Percentiles rank a stretch among this genome's conserved stretches.
Evolutionary conservation across 345 rosid species (phyloP).

Genomic region (Citrus unshiu): DNA sequence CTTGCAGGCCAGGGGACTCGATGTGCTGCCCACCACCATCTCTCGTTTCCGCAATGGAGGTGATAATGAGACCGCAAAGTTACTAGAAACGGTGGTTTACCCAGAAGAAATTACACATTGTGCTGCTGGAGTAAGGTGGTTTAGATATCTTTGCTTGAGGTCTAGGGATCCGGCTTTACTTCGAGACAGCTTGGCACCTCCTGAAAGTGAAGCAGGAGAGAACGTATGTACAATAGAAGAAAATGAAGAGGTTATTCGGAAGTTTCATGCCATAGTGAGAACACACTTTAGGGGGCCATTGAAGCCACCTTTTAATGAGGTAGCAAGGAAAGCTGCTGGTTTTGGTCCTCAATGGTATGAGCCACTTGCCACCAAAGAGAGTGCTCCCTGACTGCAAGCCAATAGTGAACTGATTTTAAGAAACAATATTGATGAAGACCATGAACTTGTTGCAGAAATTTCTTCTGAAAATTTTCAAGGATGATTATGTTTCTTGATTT

Average conservation of each 20-base stretch:
- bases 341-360: conserved; percentile 86
- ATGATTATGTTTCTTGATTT: background rate
- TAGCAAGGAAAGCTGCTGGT: conserved; percentile 91
- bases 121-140: conserved; percentile 95
- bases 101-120: conserved; percentile 94
- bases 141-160: conserved; percentile 65
- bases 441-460: background rate
- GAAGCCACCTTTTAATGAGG: conserved; percentile 87
- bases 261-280: conserved; percentile 65
- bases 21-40: conserved; percentile 84
- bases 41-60: conserved; percentile 82
- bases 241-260: conserved; percentile 46
- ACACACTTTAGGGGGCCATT: conserved; percentile 85
- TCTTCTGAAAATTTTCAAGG: background rate
- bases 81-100: conserved; percentile 68
- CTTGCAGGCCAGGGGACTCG: conserved; percentile 89
- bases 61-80: conserved; percentile 66
- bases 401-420: background rate
- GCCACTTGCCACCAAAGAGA: conserved; percentile 70
- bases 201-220: conserved; percentile 22
- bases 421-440: background rate
- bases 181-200: conserved; percentile 11
- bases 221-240: conserved; percentile 22
- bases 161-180: conserved; percentile 24
- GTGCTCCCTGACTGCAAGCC: background rate